These are phyloP conservation scores for Posidonia oceanica DNA, from an alignment of 116 monocot genomes.

Conservation along the genomic window DNA sequence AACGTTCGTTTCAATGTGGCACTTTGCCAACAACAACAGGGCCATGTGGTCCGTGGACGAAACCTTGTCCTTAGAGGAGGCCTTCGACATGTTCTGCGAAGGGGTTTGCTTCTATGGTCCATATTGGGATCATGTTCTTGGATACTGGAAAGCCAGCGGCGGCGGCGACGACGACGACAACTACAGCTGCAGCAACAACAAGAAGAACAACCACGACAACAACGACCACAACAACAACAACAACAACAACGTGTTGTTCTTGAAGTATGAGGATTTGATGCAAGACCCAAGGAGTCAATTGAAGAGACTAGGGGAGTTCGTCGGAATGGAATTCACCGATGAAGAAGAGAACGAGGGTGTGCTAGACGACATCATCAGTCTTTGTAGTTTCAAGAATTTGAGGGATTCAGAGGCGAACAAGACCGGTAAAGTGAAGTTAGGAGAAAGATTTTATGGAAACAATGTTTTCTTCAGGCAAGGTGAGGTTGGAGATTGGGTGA, in stretches of 20 bases:
- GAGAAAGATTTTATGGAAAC: not conserved
- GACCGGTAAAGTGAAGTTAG: no score
- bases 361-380: not conserved
- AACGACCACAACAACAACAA: not conserved
- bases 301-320: constrained; percentile 1
- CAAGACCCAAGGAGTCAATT: not conserved
- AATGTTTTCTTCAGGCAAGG: not conserved
- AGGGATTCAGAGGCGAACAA: not conserved
- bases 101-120: not conserved
- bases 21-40: not conserved
- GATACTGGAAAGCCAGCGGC: not conserved
- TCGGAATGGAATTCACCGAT: constrained; percentile 1
- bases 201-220: no score
- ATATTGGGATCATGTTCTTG: constrained; percentile 2
- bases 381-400: constrained; percentile 7
- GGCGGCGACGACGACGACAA: no score
- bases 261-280: constrained; percentile 13
- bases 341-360: constrained; percentile 6
- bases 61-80: constrained; percentile 1
- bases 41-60: not conserved
- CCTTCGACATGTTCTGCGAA: not conserved
- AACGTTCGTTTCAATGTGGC: constrained; percentile 3
- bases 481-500: constrained; percentile 1
- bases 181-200: no score
- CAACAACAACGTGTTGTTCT: constrained; percentile 6